Percentiles rank a stretch among this genome's conserved stretches.
These are phyloP conservation scores for Setaria italica DNA, from an alignment of 202 grass and related monocot species.

Conservation along the genomic window DNA sequence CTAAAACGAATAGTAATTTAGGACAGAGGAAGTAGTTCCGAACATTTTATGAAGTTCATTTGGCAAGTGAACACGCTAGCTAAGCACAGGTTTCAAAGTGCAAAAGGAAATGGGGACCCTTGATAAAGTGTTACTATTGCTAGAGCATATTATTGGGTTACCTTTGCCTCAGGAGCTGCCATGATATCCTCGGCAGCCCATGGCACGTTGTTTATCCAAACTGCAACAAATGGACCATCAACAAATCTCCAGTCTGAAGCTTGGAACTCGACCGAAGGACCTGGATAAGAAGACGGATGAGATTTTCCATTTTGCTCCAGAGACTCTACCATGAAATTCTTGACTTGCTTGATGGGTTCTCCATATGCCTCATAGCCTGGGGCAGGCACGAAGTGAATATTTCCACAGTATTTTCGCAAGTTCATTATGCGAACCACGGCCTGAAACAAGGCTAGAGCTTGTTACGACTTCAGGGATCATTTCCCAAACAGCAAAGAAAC, in stretches of 20 bases:
- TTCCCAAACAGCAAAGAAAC: neutral
- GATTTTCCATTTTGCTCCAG: conserved; percentile 36
- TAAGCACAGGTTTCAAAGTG: neutral
- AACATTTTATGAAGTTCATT: neutral
- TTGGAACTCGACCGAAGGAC: conserved; percentile 42
- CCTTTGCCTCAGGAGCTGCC: conserved; percentile 82
- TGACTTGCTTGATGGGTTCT: conserved; percentile 53
- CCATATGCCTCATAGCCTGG: conserved; percentile 76
- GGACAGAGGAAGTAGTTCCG: too few species aligned
- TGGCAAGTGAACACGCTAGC: neutral
- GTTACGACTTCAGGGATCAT: neutral
- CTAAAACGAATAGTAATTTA: too few species aligned
- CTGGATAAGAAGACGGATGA: conserved; percentile 48
- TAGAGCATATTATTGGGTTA: conserved; percentile 27
- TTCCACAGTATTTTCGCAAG: conserved; percentile 66
- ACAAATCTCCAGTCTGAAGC: conserved; percentile 65
- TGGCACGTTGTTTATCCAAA: conserved; percentile 75
- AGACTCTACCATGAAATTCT: conserved; percentile 4
- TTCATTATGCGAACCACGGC: conserved; percentile 74
- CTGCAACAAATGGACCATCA: conserved; percentile 75
- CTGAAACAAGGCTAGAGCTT: conserved; percentile 44
- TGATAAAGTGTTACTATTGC: neutral
- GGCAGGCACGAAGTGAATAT: conserved; percentile 70
- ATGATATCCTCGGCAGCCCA: conserved; percentile 73
- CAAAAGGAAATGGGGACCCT: neutral